A percentile compares a stretch with the other conserved stretches of the same genome.
These are phyloP conservation scores for Aspergillus floridensis DNA, from an alignment of 2,329 filamentous ascomycete species.

Conservation along the genomic window DNA sequence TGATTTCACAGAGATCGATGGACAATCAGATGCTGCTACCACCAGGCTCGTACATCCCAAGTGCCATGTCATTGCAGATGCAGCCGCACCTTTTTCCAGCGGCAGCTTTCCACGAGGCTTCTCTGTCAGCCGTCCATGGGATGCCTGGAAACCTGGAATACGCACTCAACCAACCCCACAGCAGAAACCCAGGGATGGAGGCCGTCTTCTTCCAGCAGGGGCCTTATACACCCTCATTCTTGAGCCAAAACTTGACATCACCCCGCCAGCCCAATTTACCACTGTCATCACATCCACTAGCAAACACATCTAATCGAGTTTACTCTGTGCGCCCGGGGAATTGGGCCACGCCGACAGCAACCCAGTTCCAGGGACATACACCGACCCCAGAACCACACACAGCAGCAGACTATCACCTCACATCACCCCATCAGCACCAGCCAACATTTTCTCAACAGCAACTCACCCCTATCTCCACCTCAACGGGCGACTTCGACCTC, in stretches of 20 bases:
- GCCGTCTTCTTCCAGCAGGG: conserved; percentile 1
- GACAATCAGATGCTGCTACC: not conserved
- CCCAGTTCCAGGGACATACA: not conserved
- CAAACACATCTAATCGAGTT: not conserved
- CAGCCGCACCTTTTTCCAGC: conserved; percentile 1
- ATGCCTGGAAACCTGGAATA: not conserved
- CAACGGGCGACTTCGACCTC: not conserved
- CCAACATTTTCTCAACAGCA: conserved; percentile 1
- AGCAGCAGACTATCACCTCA: not conserved
- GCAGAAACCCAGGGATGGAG: not conserved
- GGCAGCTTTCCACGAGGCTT: not conserved
- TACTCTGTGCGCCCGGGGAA: not conserved
- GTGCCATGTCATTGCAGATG: not conserved
- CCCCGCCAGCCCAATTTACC: not conserved
- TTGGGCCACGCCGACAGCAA: not conserved
- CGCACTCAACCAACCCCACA: not conserved
- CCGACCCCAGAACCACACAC: not conserved
- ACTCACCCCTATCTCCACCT: conserved; percentile 1
- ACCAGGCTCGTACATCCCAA: not conserved
- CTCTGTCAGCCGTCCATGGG: not conserved
- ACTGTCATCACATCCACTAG: not conserved
- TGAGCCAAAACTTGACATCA: not conserved
- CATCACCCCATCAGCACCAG: not conserved
- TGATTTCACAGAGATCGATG: not conserved
- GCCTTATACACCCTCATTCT: not conserved